These are phyloP conservation scores for Pythium folliculosum DNA, from an alignment of 352 stramenopile species.

Conservation along the genomic window DNA sequence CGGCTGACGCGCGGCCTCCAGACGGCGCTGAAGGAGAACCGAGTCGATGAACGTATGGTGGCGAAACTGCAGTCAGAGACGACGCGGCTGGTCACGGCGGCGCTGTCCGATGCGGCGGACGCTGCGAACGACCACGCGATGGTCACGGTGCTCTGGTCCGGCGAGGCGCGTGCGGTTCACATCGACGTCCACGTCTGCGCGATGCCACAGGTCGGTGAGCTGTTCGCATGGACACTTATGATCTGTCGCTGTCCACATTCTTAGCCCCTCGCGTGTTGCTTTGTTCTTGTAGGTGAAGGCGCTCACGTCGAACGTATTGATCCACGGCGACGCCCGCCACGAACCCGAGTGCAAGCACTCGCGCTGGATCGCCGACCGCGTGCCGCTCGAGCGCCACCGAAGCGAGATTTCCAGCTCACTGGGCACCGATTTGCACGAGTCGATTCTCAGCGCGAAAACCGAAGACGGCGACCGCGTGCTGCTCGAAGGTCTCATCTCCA, in stretches of 20 bases:
- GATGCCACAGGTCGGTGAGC: slow-evolving; percentile 46
- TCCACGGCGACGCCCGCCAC: slow-evolving; percentile 45
- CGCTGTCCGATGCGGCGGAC: slow-evolving; percentile 8
- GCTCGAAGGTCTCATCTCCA: slow-evolving; percentile 77
- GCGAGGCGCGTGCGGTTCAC: slow-evolving; percentile 10
- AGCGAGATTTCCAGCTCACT: slow-evolving; percentile 24
- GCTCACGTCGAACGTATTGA: slow-evolving; percentile 43
- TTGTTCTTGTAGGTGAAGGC: slow-evolving; percentile 31
- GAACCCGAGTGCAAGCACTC: slow-evolving; percentile 72
- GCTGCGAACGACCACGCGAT: slow-evolving; percentile 42
- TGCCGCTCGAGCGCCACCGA: slow-evolving; percentile 47
- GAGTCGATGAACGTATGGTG: slow-evolving; percentile 7
- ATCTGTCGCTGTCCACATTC: too few species aligned
- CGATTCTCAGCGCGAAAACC: slow-evolving; percentile 41
- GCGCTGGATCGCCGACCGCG: slow-evolving; percentile 63
- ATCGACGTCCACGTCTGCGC: slow-evolving; percentile 55
- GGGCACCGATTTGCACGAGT: slow-evolving; percentile 49
- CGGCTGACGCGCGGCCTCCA: slow-evolving; percentile 39
- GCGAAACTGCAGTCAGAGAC: slow-evolving; percentile 21
- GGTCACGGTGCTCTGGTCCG: slow-evolving; percentile 70
- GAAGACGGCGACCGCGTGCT: slow-evolving; percentile 29
- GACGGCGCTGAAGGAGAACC: slow-evolving; percentile 4
- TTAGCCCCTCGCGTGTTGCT: too few species aligned
- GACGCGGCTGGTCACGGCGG: slow-evolving; percentile 13
- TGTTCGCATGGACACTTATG: too few species aligned